These are phyloP conservation scores for Sisymbrium irio DNA, from an alignment of 345 rosid species.

Conservation along the genomic window DNA sequence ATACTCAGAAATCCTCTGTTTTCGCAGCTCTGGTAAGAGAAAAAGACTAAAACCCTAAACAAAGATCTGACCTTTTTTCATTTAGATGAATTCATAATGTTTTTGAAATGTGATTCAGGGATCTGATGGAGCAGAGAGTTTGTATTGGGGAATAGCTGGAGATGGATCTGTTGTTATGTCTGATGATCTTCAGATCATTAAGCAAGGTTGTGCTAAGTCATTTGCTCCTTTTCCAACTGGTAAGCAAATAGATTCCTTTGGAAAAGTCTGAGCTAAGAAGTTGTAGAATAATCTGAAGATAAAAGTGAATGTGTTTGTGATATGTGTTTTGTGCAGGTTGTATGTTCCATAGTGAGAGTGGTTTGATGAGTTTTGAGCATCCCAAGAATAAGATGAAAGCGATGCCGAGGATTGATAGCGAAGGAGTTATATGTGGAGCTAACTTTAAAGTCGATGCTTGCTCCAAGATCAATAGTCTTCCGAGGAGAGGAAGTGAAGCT, in stretches of 20 bases:
- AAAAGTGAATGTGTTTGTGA: neutral
- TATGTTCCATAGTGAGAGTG: conserved; percentile 80
- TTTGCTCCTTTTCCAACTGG: conserved; percentile 83
- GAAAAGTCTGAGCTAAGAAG: neutral
- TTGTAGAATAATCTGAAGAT: neutral
- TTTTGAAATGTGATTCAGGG: conserved; percentile 43
- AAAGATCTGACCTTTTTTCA: neutral
- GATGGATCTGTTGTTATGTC: conserved; percentile 87
- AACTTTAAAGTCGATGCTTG: conserved; percentile 75
- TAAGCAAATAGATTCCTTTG: conserved; percentile 10
- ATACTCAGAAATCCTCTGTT: conserved; percentile 61
- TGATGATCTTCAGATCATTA: conserved; percentile 69
- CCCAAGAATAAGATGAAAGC: conserved; percentile 78
- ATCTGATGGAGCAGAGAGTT: conserved; percentile 65
- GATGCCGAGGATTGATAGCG: conserved; percentile 88
- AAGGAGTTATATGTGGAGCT: conserved; percentile 83
- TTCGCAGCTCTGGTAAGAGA: conserved; percentile 64
- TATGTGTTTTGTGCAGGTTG: conserved; percentile 47
- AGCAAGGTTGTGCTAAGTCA: conserved; percentile 84
- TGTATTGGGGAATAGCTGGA: conserved; percentile 85
- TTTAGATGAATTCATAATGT: neutral
- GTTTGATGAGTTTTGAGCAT: conserved; percentile 90
- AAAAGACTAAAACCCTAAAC: neutral
- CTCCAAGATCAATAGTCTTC: conserved; percentile 57
- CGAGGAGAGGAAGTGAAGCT: conserved; percentile 84